Percentiles rank a stretch among this genome's conserved stretches.
Conservation (phyloP, 2,329 filamentous ascomycete genomes). For the Cercospora canescens region DNA sequence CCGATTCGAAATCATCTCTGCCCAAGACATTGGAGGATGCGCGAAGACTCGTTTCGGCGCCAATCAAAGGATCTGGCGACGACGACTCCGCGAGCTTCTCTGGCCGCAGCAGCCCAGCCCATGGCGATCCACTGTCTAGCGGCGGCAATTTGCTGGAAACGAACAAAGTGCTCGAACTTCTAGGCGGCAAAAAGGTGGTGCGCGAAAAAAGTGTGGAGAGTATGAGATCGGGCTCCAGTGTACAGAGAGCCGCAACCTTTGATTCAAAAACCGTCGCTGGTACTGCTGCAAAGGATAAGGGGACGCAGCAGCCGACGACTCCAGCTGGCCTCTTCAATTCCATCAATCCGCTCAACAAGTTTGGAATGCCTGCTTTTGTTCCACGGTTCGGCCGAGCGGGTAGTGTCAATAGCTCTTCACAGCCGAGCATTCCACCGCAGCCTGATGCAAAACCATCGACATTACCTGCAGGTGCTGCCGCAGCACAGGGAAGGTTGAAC, state of each 20-base stretch:
- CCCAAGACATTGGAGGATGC: constrained; percentile 94
- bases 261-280: constrained; percentile 25
- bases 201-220: constrained; percentile 81
- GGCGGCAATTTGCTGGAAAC: constrained; percentile 47
- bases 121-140: constrained; percentile 32
- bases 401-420: constrained; percentile 13
- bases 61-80: constrained; percentile 34
- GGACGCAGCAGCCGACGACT: constrained; percentile 14
- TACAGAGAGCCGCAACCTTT: constrained; percentile 38
- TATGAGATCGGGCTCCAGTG: constrained; percentile 61
- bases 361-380: constrained; percentile 35
- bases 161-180: constrained; percentile 68
- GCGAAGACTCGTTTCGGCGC: constrained; percentile 79
- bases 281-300: constrained; percentile 22
- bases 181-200: constrained; percentile 63
- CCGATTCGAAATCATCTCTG: constrained; percentile 54
- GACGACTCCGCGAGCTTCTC: constrained; percentile 38
- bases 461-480: constrained; percentile 8
- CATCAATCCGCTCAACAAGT: constrained; percentile 40
- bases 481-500: constrained; percentile 31
- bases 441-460: constrained; percentile 7
- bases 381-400: constrained; percentile 37
- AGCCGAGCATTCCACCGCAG: constrained; percentile 21
- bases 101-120: constrained; percentile 34
- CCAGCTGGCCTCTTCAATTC: constrained; percentile 32